A percentile compares a stretch with the other conserved stretches of the same genome.
Evolutionary conservation across 768 basidiomycete genomes (phyloP).

Genomic region (Chalciporus chontae): DNA sequence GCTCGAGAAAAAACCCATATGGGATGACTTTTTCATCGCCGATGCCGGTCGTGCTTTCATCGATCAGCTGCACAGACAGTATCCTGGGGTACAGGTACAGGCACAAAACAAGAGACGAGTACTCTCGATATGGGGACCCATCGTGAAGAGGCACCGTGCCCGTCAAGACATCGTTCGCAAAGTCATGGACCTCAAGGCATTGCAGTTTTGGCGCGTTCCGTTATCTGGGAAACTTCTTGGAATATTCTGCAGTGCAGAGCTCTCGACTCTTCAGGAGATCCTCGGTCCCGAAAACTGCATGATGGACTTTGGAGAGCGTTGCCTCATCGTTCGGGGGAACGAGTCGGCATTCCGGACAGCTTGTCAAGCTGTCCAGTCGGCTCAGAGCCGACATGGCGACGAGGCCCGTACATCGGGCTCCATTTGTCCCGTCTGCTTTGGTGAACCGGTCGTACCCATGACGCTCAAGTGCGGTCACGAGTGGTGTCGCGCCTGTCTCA

Average conservation of each 20-base stretch:
- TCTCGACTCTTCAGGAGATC: slow-evolving; percentile 42
- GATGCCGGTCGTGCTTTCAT: slow-evolving; percentile 44
- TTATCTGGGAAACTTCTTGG: slow-evolving; percentile 46
- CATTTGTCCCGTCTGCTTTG: slow-evolving; percentile 70
- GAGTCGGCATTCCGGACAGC: slow-evolving; percentile 33
- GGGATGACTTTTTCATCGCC: slow-evolving; percentile 62
- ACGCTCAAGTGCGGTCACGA: slow-evolving; percentile 60
- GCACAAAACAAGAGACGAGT: slow-evolving; percentile 38
- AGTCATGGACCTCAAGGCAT: slow-evolving; percentile 40
- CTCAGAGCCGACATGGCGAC: slow-evolving; percentile 32
- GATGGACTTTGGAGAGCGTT: slow-evolving; percentile 41
- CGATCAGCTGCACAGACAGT: slow-evolving; percentile 35
- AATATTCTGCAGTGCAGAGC: slow-evolving; percentile 44
- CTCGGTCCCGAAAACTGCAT: slow-evolving; percentile 57
- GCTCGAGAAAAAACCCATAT: slow-evolving; percentile 49
- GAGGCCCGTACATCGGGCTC: slow-evolving; percentile 14
- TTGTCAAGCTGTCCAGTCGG: slow-evolving; percentile 41
- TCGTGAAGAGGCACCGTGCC: slow-evolving; percentile 37
- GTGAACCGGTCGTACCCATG: slow-evolving; percentile 47
- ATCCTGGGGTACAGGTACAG: slow-evolving; percentile 43
- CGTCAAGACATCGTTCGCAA: slow-evolving; percentile 46
- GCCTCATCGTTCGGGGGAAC: slow-evolving; percentile 56
- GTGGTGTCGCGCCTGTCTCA: slow-evolving; percentile 65
- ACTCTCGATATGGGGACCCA: slow-evolving; percentile 55
- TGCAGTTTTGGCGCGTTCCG: slow-evolving; percentile 41